Base-by-base conservation (phyloP, 495 filamentous ascomycete genomes). In the Tuber borchii region DNA sequence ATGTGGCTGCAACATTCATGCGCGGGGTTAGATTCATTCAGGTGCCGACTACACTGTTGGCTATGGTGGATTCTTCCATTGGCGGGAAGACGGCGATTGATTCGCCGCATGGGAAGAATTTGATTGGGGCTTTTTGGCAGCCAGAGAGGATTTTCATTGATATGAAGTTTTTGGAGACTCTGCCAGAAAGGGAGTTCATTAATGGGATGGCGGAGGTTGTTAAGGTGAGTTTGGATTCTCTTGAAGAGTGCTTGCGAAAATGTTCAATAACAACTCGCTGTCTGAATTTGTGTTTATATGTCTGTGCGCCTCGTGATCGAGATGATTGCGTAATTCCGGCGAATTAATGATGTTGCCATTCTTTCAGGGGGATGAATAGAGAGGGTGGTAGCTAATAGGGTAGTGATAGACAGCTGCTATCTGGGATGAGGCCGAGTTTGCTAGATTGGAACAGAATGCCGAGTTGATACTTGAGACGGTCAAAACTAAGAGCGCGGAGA, bases 191-290 rank as follows among this genome's bases (percentile, higher is more conserved):
- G 74, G 95, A 99, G 84, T 95, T 99, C 84, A 93, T 98, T 84
- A 99, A 99, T 84, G 95, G 95, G 73, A 97, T 99, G 93, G 95
- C 94, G 71, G 95, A 99, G 86, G 94, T 99, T 74, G 90, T 98
- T 83, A 98, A 98, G 84, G 87, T 87, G 74, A 73, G 78, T 76
- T 34, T 42, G 42, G 26, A 6, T 39, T n/a, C n/a, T n/a, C n/a
- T n/a, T n/a, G n/a, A n/a, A n/a, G n/a, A n/a, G n/a, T n/a, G n/a
- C n/a, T n/a, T n/a, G n/a, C n/a, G n/a, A n/a, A n/a, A n/a, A n/a
- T n/a, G n/a, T n/a, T n/a, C n/a, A n/a, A n/a, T n/a, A n/a, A n/a
- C n/a, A n/a, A n/a, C n/a, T n/a, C n/a, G n/a, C n/a, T n/a, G n/a
- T n/a, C n/a, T n/a, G n/a, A n/a, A n/a, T n/a, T n/a, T n/a, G n/a